These are phyloP conservation scores for Fusarium clavum DNA, from an alignment of 2,329 filamentous ascomycete species.

Conservation along the genomic window DNA sequence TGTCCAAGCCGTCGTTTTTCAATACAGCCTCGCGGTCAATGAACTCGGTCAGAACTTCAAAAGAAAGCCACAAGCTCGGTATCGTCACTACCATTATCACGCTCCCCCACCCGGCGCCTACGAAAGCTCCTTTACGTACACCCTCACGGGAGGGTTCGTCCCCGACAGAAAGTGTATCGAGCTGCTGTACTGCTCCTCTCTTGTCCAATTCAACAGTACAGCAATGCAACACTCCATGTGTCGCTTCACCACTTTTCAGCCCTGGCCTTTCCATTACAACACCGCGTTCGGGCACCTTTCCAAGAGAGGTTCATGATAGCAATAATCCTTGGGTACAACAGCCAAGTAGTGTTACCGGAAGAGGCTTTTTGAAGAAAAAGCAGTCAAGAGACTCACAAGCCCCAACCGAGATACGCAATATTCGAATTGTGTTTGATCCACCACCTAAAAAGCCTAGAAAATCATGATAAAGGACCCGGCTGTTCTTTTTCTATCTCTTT, in stretches of 20 bases:
- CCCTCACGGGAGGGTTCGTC: slow-evolving; percentile 43
- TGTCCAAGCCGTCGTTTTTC: slow-evolving; percentile 16
- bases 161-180: slow-evolving; percentile 51
- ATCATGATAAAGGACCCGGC: neutral
- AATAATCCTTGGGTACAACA: slow-evolving; percentile 40
- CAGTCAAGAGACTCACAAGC: slow-evolving; percentile 43
- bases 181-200: slow-evolving; percentile 51
- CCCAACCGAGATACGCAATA: slow-evolving; percentile 52
- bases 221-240: slow-evolving; percentile 44
- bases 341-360: slow-evolving; percentile 4
- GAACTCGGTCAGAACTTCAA: slow-evolving; percentile 6
- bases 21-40: slow-evolving; percentile 13
- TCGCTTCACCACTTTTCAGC: slow-evolving; percentile 40
- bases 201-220: slow-evolving; percentile 47
- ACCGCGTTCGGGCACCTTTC: slow-evolving; percentile 29
- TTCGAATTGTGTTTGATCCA: slow-evolving; percentile 56
- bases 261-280: slow-evolving; percentile 41
- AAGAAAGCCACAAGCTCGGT: slow-evolving; percentile 21
- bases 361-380: slow-evolving; percentile 39
- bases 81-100: slow-evolving; percentile 32
- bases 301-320: slow-evolving; percentile 19
- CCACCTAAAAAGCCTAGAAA: slow-evolving; percentile 48
- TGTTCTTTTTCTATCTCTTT: neutral
- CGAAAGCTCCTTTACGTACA: slow-evolving; percentile 24
- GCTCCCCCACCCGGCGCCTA: slow-evolving; percentile 36